Evolutionary conservation across 306 rosid genomes (phyloP), one percentile per base, ranked within the genome.

Genomic region (Fagus crenata): DNA sequence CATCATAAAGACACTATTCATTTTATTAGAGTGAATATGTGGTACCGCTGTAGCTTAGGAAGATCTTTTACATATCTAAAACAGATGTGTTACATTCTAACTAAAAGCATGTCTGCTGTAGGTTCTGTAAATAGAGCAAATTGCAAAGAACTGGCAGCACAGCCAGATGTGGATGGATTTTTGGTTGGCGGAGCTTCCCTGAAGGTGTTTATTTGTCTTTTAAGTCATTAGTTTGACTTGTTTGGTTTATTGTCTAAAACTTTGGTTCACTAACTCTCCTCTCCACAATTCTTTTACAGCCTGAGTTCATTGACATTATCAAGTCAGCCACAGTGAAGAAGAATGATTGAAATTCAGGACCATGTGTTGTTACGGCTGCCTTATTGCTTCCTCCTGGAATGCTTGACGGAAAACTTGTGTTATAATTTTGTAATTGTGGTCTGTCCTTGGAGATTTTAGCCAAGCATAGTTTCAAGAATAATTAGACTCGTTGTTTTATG

Each of bases 171-270:
- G 71, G 98, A 94, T 84, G 98, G 96, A 56, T 94, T 94, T 89
- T 86, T 94, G 86, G 97, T 92, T 65, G 98, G 98, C 3, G 97
- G 97, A 85, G 97, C 97, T 88, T 94, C 97, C 61, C 85, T 92
- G 43, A 89, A 92, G 97, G 96, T 91, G 64, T 53, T 49, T 58
- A 1, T 17, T 54, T 39, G 13, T 51, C 46, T 42, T 59, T 11
- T 31, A 39, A 69, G 13, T 75, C 63, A 53, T 17, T 74, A n/a
- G 18, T 81, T 51, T 59, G n/a, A 22, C 41, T 63, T 69, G 39
- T 49, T 43, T 79, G 73, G 59, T 71, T 86, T 71, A 35, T 56
- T 39, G 55, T 65, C 43, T 49, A 56, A 18, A 55, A 4, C 80
- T 69, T 46, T 80, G 40, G 72, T 56, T 53, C 39, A 37, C 81